Evolutionary conservation across 257 asterid genomes (phyloP).

Genomic region (Solanum lignicaule): DNA sequence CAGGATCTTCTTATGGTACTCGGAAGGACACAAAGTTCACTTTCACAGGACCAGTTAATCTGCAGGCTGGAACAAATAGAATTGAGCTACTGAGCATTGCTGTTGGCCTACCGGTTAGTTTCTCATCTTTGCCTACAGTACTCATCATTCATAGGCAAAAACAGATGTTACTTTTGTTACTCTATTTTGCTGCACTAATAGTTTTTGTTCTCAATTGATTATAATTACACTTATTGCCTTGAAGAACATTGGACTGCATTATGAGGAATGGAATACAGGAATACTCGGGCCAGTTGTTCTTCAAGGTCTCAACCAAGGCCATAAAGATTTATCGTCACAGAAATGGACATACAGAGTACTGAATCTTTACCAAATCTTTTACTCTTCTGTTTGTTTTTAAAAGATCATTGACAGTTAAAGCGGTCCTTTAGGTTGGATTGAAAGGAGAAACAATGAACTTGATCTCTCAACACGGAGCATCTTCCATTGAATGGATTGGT

Average conservation of each 20-base stretch:
- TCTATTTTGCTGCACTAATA: neutral
- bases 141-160: neutral
- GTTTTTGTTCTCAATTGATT: neutral
- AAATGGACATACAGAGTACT: constrained; percentile 63
- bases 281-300: constrained; percentile 39
- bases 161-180: neutral
- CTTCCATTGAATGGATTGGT: constrained; percentile 50
- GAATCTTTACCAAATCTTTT: neutral
- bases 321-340: constrained; percentile 39
- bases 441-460: constrained; percentile 48
- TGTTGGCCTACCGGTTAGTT: constrained; percentile 61
- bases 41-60: constrained; percentile 33
- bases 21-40: constrained; percentile 23
- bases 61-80: constrained; percentile 32
- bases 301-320: constrained; percentile 45
- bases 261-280: constrained; percentile 46
- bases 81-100: constrained; percentile 53
- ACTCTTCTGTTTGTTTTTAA: neutral
- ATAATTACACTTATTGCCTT: neutral
- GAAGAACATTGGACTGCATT: constrained; percentile 51
- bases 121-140: neutral
- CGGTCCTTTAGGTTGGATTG: constrained; percentile 28
- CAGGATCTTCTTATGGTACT: constrained; percentile 58
- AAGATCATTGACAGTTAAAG: neutral
- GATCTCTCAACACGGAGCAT: constrained; percentile 28